Evolutionary conservation across 768 basidiomycete species (phyloP).

Genomic region (Psilocybe subaeruginosa): DNA sequence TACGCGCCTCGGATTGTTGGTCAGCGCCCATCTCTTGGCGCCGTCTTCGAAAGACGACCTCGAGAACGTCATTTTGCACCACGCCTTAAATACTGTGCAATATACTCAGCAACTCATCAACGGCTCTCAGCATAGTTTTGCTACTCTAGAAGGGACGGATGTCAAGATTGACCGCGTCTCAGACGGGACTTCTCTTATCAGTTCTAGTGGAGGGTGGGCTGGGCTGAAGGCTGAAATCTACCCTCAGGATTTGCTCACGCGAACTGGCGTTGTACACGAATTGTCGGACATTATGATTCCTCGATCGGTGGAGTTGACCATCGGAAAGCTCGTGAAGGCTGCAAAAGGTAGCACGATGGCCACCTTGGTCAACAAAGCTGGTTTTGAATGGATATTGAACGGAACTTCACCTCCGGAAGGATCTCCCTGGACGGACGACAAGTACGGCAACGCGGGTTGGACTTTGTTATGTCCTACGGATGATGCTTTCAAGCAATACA

Average conservation of each 20-base stretch:
- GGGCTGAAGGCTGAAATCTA: constrained; percentile 64
- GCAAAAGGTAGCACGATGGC: constrained; percentile 90
- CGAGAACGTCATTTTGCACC: constrained; percentile 85
- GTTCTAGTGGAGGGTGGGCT: constrained; percentile 79
- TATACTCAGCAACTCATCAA: constrained; percentile 66
- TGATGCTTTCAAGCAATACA: constrained; percentile 86
- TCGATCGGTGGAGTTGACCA: constrained; percentile 80
- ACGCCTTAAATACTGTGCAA: constrained; percentile 74
- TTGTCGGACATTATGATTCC: constrained; percentile 87
- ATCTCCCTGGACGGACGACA: constrained; percentile 62
- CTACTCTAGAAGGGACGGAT: constrained; percentile 86
- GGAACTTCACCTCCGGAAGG: constrained; percentile 79
- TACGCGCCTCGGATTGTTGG: constrained; percentile 78
- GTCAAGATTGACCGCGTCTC: constrained; percentile 64
- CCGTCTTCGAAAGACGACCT: constrained; percentile 80
- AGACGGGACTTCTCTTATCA: constrained; percentile 55
- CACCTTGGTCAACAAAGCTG: constrained; percentile 80
- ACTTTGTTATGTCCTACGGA: constrained; percentile 92
- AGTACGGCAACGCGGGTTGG: constrained; percentile 64
- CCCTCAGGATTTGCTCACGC: constrained; percentile 73
- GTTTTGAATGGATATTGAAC: constrained; percentile 89
- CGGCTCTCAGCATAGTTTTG: constrained; percentile 72
- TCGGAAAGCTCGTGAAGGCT: constrained; percentile 90
- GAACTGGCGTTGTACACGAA: constrained; percentile 91
- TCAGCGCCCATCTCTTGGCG: constrained; percentile 84